These are phyloP conservation scores for Coccomyxa sp. DNA, from an alignment of 139 green algal species.

Conservation along the genomic window DNA sequence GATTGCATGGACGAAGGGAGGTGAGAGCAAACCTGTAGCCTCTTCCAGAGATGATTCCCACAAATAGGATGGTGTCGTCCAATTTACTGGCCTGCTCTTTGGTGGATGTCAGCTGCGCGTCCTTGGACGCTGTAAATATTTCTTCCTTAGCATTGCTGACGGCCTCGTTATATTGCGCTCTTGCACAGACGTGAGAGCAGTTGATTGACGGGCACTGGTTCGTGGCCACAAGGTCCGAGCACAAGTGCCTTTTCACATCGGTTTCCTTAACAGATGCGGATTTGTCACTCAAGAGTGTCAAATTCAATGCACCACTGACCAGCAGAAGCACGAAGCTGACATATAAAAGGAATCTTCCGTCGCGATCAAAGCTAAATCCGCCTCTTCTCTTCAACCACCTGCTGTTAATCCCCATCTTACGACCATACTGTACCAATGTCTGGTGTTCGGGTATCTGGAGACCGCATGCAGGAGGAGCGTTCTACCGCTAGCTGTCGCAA, in stretches of 20 bases:
- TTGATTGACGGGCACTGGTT: not conserved
- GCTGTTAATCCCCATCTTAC: too few species aligned
- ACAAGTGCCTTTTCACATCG: not conserved
- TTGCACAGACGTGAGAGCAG: not conserved
- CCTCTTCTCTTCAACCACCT: too few species aligned
- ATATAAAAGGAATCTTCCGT: not conserved
- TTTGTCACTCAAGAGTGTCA: not conserved
- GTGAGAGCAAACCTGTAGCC: not conserved
- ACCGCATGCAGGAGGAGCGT: too few species aligned
- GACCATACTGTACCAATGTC: too few species aligned
- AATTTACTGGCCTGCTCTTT: not conserved
- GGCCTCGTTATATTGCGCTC: not conserved
- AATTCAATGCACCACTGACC: not conserved
- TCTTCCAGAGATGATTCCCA: slow-evolving; percentile 41
- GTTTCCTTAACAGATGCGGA: not conserved
- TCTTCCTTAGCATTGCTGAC: not conserved
- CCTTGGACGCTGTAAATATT: too few species aligned
- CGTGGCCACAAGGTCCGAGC: not conserved
- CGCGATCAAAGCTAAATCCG: too few species aligned
- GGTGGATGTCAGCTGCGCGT: not conserved
- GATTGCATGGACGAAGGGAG: too few species aligned
- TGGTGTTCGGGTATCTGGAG: too few species aligned
- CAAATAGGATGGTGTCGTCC: slow-evolving; percentile 23
- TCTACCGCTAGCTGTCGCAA: too few species aligned
- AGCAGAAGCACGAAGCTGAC: not conserved